Conservation (phyloP, 2,329 filamentous ascomycete genomes). For the Phyllachora maydis region DNA sequence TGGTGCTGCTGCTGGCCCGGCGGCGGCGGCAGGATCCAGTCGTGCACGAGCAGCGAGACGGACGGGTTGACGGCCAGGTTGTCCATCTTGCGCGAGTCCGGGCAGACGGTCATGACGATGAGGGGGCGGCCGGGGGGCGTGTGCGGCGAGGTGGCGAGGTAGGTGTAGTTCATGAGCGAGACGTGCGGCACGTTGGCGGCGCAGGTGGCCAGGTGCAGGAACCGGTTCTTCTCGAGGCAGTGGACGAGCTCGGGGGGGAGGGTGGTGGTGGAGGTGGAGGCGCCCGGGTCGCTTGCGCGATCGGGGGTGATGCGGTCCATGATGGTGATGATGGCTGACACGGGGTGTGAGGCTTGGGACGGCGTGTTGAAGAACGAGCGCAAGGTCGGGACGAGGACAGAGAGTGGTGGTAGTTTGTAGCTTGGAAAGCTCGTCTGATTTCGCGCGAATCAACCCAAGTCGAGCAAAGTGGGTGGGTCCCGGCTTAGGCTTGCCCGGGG, state of each 20-base stretch:
- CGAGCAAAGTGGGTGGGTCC: too few species aligned
- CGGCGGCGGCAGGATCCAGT: constrained; percentile 29
- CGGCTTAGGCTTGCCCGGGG: too few species aligned
- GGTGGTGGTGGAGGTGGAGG: constrained; percentile 39
- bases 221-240: constrained; percentile 85
- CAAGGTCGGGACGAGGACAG: too few species aligned
- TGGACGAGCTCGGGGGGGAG: constrained; percentile 73
- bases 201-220: constrained; percentile 90
- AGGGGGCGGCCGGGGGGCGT: constrained; percentile 51
- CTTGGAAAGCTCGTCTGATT: too few species aligned
- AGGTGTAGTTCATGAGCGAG: constrained; percentile 98
- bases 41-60: constrained; percentile 88
- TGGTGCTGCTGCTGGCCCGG: too few species aligned
- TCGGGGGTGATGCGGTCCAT: too few species aligned
- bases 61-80: constrained; percentile 72
- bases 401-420: too few species aligned
- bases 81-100: constrained; percentile 55
- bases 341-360: too few species aligned
- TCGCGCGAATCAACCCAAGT: too few species aligned
- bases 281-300: too few species aligned
- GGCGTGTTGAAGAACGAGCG: too few species aligned
- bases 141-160: constrained; percentile 61
- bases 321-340: too few species aligned
- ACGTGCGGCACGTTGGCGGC: constrained; percentile 70
- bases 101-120: constrained; percentile 86